Evolutionary conservation across 2,329 filamentous ascomycete genomes (phyloP), one percentile per base, ranked within the genome.

Genomic region (Parastagonospora nodorum): DNA sequence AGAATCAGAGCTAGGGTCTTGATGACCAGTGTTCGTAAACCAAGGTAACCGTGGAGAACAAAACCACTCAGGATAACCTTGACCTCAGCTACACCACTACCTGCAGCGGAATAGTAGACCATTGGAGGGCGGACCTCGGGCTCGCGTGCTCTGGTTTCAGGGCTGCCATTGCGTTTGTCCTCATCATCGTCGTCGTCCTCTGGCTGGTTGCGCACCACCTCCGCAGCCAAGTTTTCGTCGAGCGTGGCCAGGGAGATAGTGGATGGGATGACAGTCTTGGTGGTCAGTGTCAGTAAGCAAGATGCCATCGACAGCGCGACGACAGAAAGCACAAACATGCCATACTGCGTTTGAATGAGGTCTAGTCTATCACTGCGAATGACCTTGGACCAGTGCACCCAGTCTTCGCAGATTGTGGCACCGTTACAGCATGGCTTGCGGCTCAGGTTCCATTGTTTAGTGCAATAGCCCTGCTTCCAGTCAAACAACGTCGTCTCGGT

Each of bases 31-130:
- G 94, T 97, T 68, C 88, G 89, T 33, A 96, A 74, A 62, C 94
- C 94, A 7, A 99, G 82, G 69, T 97, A 97, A 1, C 94, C 93
- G 78, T 97, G 94, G 48, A 99, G 79, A 48, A 99, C 93, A 67
- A 97, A 99, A 5, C 94, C 94, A 65, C 92, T 97, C n/a, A 97
- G 83, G 51, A 97, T 97, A 52, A 97, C 94, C 58, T 94, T 92
- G 48, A 97, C 93, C 76, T 99, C 94, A 6, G 94, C 94, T 10
- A 99, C 94, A 63, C 94, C 94, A 74, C 92, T 96, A 42, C 94
- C 94, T 36, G 93, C 93, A 51, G 93, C 94, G 7, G 94, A 92
- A 73, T 97, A 99, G 74, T 96, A 99, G 5, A 93, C 83, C 88
- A 95, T 95, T 1, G 90, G 89, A 2, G 88, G 83, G 0, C 78